Evolutionary conservation across 1,139 yeast species (phyloP), one percentile per base, ranked within the genome.

Genomic region (Yamadazyma sp.): DNA sequence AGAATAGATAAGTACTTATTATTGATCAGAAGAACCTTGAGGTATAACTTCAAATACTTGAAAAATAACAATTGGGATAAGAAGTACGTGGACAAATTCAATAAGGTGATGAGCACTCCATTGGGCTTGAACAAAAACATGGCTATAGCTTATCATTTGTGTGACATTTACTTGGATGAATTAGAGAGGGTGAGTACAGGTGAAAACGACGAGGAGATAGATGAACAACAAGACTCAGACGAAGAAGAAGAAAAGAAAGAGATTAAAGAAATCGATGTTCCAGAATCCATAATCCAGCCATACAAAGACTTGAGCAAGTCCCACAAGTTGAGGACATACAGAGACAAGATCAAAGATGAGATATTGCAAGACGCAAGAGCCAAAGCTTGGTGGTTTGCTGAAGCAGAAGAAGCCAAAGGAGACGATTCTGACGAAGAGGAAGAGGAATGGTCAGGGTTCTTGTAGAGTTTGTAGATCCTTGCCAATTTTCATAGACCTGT

Each of bases 81-180:
- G 9, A 55, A 62, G 2, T 54, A 77, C 41, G 69, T 87, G 4
- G 62, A 62, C 1, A 58, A 58, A 16, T 87, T 77, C 62, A 50
- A 72, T 44, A 50, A 62, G 23, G 59, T 81, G 51, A 58, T 58
- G 23, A 58, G 60, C 16, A 59, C 55, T 22, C 77, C 80, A n/a
- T 66, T 84, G 41, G 74, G 82, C 47, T 87, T 85, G 12, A 79
- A 75, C 41, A 62, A 62, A 37, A 73, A 75, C 49, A 71, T 83
- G 30, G 95, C 95, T 18, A 74, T 92, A 39, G 83, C 96, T 25
- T 79, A 86, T 61, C 98, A 92, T 64, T 64, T 92, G 39, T 75
- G 87, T 49, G 98, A 92, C 64, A 79, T 92, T 14, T 83, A 79
- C 56, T 61, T 87, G 33, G 98, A 91, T 54, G 98, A 92, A 62